Evolutionary conservation across 2,329 filamentous ascomycete species (phyloP), one percentile per base, ranked within the genome.

Genomic region (Epichloe hybrida): DNA sequence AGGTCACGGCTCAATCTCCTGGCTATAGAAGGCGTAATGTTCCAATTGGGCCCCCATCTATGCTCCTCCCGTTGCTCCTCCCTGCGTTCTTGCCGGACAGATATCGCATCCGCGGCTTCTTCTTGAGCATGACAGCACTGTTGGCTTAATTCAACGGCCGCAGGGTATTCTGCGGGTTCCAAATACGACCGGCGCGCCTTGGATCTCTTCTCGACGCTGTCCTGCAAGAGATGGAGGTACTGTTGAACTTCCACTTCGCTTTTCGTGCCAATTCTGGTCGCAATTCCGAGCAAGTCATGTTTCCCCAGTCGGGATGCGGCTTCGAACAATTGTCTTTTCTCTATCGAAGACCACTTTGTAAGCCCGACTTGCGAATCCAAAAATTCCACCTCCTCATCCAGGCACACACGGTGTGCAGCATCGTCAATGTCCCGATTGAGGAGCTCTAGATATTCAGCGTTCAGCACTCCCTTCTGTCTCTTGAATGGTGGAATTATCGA

Each of bases 271-370:
- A 95, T 71, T 0, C 76, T 72, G 8, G 66, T 59, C 1, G 86
- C 74, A 50, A 96, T 83, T 1, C 74, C 77, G 2, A 66, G 66
- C 1, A 84, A 58, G 54, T 88, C 71, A 57, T 80, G 75, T 48
- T 70, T 75, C 0, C 88, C 88, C 2, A 84, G 72, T 0, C 77
- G 77, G 1, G 75, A 71, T 3, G 94, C 64, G 0, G 79, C 75
- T 13, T 76, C 70, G 62, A 88, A 95, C 52, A 95, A 77, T 0
- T 70, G 57, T 1, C 75, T 69, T 62, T 95, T 95, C 61, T 96
- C 90, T 1, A 69, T 58, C 0, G 75, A 54, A 0, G 77, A 81
- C 91, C 91, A 97, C 11, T 67, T 57, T 1, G 82, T 80, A 27
- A 80, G 72, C 21, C 88, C 89, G 48, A 89, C 68, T 58, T 88